Percentiles rank a stretch among this genome's conserved stretches.
Conservation (phyloP, 1,284 basidiomycete genomes). For the Trichosporon faecale region DNA sequence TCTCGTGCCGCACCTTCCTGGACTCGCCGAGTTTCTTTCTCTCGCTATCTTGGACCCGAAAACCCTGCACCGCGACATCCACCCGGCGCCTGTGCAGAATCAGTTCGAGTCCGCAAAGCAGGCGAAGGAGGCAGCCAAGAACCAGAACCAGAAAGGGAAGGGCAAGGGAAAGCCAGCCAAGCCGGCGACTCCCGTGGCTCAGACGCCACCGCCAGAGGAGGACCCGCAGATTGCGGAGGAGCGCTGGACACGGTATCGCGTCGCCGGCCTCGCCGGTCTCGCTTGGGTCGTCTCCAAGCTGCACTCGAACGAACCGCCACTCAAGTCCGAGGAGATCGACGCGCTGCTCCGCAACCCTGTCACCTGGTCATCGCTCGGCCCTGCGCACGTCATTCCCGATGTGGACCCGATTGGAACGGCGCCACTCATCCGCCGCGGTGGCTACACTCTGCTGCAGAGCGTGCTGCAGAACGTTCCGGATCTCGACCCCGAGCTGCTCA, state of each 20-base stretch:
- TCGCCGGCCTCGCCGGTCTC: conserved; percentile 68
- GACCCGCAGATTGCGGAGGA: conserved; percentile 57
- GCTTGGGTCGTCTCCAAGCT: conserved; percentile 55
- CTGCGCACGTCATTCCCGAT: conserved; percentile 11
- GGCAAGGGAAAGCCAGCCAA: conserved; percentile 19
- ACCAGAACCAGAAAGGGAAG: conserved; percentile 21
- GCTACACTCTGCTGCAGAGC: conserved; percentile 36
- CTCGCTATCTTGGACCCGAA: conserved; percentile 64
- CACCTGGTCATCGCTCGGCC: conserved; percentile 42
- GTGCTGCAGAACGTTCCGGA: conserved; percentile 15
- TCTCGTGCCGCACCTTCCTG: conserved; percentile 49
- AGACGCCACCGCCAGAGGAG: conserved; percentile 29
- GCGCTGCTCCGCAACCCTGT: conserved; percentile 36
- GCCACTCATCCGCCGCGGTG: conserved; percentile 45
- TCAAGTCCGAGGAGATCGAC: conserved; percentile 31
- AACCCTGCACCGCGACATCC: conserved; percentile 64
- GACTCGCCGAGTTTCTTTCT: conserved; percentile 47
- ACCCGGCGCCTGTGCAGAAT: conserved; percentile 57
- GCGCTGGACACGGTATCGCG: conserved; percentile 65
- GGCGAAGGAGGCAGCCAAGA: conserved; percentile 26
- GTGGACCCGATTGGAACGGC: conserved; percentile 28
- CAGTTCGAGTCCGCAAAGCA: conserved; percentile 24
- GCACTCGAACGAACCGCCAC: conserved; percentile 20
- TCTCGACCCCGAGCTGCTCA: conserved; percentile 35
- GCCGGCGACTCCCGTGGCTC: conserved; percentile 18